Percentiles rank a stretch among this genome's conserved stretches.
These are phyloP conservation scores for Aspergillus transmontanensis DNA, from an alignment of 2,329 filamentous ascomycete genomes.

Conservation along the genomic window DNA sequence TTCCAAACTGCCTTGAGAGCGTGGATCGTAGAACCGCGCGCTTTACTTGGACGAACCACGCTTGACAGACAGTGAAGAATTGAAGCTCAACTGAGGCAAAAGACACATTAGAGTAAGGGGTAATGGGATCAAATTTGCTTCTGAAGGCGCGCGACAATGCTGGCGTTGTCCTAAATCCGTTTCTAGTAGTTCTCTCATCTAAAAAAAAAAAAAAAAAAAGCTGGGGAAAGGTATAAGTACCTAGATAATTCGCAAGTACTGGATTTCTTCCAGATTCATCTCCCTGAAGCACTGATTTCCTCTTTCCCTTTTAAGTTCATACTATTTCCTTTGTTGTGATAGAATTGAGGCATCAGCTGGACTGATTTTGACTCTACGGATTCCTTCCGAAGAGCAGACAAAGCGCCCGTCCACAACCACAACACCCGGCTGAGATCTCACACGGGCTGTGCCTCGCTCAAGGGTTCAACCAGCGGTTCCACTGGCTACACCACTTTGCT, in stretches of 20 bases:
- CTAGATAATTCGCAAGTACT: neutral
- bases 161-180: neutral
- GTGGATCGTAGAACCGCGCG: constrained; percentile 18
- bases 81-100: neutral
- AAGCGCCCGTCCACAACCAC: neutral
- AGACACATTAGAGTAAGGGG: neutral
- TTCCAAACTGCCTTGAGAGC: neutral
- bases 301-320: neutral
- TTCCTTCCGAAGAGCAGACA: neutral
- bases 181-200: neutral
- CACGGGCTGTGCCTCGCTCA: neutral
- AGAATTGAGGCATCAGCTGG: constrained; percentile 12
- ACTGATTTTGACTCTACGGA: constrained; percentile 3
- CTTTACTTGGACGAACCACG: constrained; percentile 11
- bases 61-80: neutral
- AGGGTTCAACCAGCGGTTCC: neutral
- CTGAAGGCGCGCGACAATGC: constrained; percentile 19
- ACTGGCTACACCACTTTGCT: neutral
- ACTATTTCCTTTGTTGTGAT: constrained; percentile 1
- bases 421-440: neutral
- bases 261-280: neutral
- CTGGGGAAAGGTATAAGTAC: neutral
- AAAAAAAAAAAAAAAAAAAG: neutral
- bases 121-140: constrained; percentile 9
- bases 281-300: neutral